These are phyloP conservation scores for Pseudocercospora crystallina DNA, from an alignment of 2,329 filamentous ascomycete species.

Conservation along the genomic window DNA sequence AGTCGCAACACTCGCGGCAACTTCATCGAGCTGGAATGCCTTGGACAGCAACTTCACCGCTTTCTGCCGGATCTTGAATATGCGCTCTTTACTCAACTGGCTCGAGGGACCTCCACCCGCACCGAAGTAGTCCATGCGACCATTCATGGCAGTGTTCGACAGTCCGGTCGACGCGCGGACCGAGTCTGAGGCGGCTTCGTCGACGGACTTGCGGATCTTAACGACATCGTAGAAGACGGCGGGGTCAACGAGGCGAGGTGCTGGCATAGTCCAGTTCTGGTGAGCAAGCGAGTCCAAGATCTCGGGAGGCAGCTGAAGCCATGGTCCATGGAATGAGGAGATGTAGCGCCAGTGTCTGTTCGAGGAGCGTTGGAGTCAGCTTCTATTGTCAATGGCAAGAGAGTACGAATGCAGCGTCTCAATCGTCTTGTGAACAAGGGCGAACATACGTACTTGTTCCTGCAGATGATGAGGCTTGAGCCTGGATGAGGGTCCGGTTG, in stretches of 20 bases:
- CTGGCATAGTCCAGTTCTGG: constrained; percentile 74
- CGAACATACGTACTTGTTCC: constrained; percentile 62
- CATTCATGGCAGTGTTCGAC: constrained; percentile 63
- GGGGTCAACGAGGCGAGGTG: constrained; percentile 74
- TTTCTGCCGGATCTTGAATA: constrained; percentile 76
- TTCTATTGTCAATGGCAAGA: too few species aligned
- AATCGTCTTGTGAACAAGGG: neutral
- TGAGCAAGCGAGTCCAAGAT: constrained; percentile 76
- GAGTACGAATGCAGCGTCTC: too few species aligned
- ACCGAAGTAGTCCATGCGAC: constrained; percentile 46
- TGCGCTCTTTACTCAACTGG: constrained; percentile 74
- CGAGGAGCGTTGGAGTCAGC: neutral
- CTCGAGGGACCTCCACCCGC: constrained; percentile 53
- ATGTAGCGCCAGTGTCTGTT: constrained; percentile 81
- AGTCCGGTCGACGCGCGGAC: constrained; percentile 75
- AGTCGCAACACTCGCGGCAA: constrained; percentile 76
- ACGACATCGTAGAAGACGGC: constrained; percentile 80
- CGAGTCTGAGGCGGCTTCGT: constrained; percentile 75
- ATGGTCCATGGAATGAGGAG: constrained; percentile 78
- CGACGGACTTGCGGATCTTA: constrained; percentile 76
- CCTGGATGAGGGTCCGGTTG: constrained; percentile 34
- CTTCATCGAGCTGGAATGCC: constrained; percentile 79
- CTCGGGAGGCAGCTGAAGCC: constrained; percentile 77
- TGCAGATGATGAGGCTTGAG: constrained; percentile 61
- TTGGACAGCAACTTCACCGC: constrained; percentile 74